Evolutionary conservation across 2,329 filamentous ascomycete species (phyloP).

Genomic region (Colletotrichum orchidophilum): DNA sequence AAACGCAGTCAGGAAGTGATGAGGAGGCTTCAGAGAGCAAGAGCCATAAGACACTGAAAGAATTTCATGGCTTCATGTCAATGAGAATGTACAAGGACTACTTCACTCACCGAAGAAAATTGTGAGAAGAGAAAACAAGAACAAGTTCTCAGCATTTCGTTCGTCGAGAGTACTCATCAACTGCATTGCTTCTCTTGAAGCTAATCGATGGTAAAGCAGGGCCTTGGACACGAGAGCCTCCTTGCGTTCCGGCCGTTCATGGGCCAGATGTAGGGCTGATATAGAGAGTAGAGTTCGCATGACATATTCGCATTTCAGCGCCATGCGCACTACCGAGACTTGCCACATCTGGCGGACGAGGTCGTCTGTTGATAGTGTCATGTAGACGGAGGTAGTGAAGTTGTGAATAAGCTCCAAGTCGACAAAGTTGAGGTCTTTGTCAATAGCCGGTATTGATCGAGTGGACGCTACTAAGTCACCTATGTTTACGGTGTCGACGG

Average conservation of each 20-base stretch:
- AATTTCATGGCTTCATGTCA: too few relatives aligned
- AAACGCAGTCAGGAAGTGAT: not conserved
- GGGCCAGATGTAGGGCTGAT: constrained; percentile 59
- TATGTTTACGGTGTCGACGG: not conserved
- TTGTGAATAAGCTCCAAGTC: constrained; percentile 65
- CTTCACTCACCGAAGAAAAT: constrained; percentile 43
- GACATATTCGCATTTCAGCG: constrained; percentile 56
- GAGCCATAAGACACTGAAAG: not conserved
- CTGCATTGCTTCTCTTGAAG: constrained; percentile 32
- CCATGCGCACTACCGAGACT: constrained; percentile 55
- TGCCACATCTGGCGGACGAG: constrained; percentile 56
- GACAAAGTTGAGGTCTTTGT: constrained; percentile 45
- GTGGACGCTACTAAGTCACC: not conserved
- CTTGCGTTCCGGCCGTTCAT: constrained; percentile 46
- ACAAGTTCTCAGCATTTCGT: constrained; percentile 37
- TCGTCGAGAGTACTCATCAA: constrained; percentile 32
- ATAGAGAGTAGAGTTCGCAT: constrained; percentile 60
- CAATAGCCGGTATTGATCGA: constrained; percentile 22
- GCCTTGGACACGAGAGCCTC: constrained; percentile 46
- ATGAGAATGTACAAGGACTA: too few relatives aligned
- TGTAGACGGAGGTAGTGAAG: constrained; percentile 58
- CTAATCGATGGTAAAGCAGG: constrained; percentile 27
- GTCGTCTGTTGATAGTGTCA: constrained; percentile 54
- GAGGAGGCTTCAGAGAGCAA: not conserved
- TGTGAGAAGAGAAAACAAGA: constrained; percentile 44